These are phyloP conservation scores for Furcasterigmium sp. DNA, from an alignment of 2,329 filamentous ascomycete species.

Conservation along the genomic window DNA sequence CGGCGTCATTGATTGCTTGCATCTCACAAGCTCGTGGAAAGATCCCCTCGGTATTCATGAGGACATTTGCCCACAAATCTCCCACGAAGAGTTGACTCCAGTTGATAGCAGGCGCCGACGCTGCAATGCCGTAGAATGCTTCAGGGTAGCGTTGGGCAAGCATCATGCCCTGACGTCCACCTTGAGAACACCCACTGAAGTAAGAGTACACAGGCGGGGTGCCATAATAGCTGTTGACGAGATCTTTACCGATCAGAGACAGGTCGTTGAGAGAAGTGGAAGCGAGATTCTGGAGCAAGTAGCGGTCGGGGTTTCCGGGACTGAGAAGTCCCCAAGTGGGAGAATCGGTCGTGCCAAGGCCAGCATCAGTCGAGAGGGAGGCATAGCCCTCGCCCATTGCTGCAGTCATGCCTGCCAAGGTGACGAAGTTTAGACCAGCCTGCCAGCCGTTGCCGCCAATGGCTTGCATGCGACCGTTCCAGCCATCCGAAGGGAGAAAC, in stretches of 20 bases:
- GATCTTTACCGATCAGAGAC: slow-evolving; percentile 27
- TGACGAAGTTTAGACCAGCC: slow-evolving; percentile 13
- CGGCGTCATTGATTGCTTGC: slow-evolving; percentile 22
- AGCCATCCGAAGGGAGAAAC: slow-evolving; percentile 17
- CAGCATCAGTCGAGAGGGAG: slow-evolving; percentile 12
- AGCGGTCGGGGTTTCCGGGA: slow-evolving; percentile 8
- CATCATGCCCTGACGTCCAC: slow-evolving; percentile 44
- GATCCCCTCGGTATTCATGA: slow-evolving; percentile 1
- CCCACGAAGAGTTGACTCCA: slow-evolving; percentile 17
- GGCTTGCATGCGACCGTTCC: slow-evolving; percentile 23
- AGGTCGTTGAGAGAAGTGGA: slow-evolving; percentile 10
- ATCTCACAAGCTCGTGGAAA: slow-evolving; percentile 29
- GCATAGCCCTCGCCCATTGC: slow-evolving; percentile 11
- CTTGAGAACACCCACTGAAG: slow-evolving; percentile 45
- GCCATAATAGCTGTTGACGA: slow-evolving; percentile 35
- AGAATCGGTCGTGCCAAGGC: slow-evolving; percentile 1
- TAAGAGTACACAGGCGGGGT: slow-evolving; percentile 31
- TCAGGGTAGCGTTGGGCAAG: slow-evolving; percentile 40
- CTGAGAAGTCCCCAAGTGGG: slow-evolving; percentile 13
- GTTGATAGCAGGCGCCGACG: slow-evolving; percentile 5
- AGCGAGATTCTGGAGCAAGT: slow-evolving; percentile 5
- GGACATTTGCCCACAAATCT: background rate
- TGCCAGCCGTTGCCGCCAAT: slow-evolving; percentile 23
- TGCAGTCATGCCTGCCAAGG: slow-evolving; percentile 8
- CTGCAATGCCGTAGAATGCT: slow-evolving; percentile 40